phyloP scores from a whole-genome alignment of 257 asterid species.

The Oldenlandia corymbosa region DNA sequence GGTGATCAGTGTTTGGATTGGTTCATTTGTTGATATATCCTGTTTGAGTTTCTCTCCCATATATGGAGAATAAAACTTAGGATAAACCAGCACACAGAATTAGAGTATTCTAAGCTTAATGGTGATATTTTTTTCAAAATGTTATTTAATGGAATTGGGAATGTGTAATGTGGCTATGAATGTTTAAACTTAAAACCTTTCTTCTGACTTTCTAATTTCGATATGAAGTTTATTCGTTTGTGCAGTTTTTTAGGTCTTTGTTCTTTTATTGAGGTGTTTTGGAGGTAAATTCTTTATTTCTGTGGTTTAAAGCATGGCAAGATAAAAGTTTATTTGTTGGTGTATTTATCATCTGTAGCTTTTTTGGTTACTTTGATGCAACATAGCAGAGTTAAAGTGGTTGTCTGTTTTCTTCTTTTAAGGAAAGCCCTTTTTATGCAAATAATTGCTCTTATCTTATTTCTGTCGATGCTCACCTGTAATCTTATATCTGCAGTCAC shows the following conservation, averaged over 20 bases:
- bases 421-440: background rate
- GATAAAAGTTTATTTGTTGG: background rate
- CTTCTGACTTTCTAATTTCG: background rate
- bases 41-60: background rate
- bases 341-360: background rate
- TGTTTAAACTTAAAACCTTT: background rate
- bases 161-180: background rate
- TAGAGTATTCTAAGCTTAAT: too few relatives aligned
- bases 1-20: background rate
- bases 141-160: too few relatives aligned
- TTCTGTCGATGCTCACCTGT: too few relatives aligned
- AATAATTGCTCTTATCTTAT: too few relatives aligned
- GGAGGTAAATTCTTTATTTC: background rate
- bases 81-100: background rate
- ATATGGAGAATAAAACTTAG: background rate
- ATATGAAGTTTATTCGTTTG: background rate
- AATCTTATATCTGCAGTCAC: slow-evolving; percentile 64
- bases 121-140: too few relatives aligned
- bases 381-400: background rate
- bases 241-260: background rate
- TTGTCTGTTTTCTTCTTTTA: background rate
- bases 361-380: background rate
- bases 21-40: background rate
- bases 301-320: background rate
- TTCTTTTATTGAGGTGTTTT: background rate